Evolutionary conservation across 1,284 basidiomycete genomes (phyloP).

Genomic region (Cryptococcus neoformans): DNA sequence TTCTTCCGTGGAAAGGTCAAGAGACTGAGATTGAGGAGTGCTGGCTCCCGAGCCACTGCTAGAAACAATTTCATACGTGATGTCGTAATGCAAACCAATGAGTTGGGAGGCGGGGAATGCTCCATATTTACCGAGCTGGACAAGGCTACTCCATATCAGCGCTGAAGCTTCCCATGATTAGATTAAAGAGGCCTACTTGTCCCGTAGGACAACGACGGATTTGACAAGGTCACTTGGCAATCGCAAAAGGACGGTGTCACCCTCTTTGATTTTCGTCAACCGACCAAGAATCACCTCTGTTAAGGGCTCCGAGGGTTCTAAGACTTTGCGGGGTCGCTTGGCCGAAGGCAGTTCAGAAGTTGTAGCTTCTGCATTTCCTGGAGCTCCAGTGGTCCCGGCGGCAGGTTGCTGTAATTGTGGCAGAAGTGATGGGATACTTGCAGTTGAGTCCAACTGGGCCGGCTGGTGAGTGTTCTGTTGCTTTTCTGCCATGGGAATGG

Average conservation of each 20-base stretch:
- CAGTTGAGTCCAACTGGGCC: too few species aligned
- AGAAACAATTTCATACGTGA: conserved; percentile 51
- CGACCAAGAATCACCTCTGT: conserved; percentile 35
- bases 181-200: conserved; percentile 31
- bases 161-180: neutral
- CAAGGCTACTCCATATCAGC: conserved; percentile 26
- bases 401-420: neutral
- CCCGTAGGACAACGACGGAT: conserved; percentile 44
- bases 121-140: conserved; percentile 52
- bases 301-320: conserved; percentile 25
- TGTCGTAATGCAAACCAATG: conserved; percentile 50
- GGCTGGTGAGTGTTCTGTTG: too few species aligned
- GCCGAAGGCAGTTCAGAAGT: neutral
- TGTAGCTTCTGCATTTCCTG: neutral
- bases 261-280: conserved; percentile 44
- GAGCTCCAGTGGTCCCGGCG: neutral
- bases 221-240: conserved; percentile 51
- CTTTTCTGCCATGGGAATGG: too few species aligned
- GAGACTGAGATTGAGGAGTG: conserved; percentile 3
- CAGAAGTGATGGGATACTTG: too few species aligned
- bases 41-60: conserved; percentile 1
- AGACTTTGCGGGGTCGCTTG: conserved; percentile 1
- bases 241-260: conserved; percentile 50
- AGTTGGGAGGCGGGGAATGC: conserved; percentile 49
- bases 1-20: neutral